Conservation (phyloP, 257 asterid species). For the Osmanthus fragrans region DNA sequence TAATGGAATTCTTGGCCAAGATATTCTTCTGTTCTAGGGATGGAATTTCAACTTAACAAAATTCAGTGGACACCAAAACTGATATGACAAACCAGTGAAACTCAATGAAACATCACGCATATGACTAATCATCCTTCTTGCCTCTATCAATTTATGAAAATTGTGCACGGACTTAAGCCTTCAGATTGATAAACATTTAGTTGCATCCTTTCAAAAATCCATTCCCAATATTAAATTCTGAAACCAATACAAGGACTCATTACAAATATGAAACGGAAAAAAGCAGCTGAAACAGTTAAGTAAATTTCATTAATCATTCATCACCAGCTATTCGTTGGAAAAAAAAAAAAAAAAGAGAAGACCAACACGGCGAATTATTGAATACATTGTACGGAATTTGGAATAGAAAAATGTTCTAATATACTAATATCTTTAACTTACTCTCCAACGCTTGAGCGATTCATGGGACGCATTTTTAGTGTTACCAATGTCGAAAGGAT, state of each 20-base stretch:
- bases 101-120: not conserved
- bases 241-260: not conserved
- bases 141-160: not conserved
- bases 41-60: not conserved
- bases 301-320: too few relatives aligned
- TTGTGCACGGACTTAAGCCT: not conserved
- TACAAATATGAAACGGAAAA: too few relatives aligned
- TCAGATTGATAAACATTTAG: not conserved
- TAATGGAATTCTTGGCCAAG: not conserved
- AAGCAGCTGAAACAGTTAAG: too few relatives aligned
- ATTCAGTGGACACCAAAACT: not conserved
- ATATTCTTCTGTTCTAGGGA: not conserved
- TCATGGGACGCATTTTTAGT: slow-evolving; percentile 76
- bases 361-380: not conserved
- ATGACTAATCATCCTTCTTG: not conserved
- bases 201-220: not conserved
- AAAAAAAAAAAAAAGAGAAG: too few relatives aligned
- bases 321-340: too few relatives aligned
- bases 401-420: not conserved
- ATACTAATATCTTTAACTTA: slow-evolving; percentile 19
- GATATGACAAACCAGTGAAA: not conserved
- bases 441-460: slow-evolving; percentile 92
- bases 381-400: not conserved
- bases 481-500: slow-evolving; percentile 80
- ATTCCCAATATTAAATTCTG: not conserved